phyloP scores from a whole-genome alignment of 441 rosid species.

The Metrosideros polymorpha region DNA sequence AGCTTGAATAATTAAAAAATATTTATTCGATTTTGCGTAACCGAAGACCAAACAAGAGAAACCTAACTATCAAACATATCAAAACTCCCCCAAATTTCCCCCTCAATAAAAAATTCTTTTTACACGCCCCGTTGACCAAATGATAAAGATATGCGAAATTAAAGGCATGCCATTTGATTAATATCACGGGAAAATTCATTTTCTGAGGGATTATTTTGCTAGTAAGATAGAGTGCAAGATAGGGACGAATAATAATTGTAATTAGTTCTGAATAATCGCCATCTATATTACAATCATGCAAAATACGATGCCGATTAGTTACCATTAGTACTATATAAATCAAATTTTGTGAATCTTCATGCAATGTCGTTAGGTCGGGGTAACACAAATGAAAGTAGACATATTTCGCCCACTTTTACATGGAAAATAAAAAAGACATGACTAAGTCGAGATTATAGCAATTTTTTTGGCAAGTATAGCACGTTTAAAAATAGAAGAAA shows the following conservation, averaged over 20 bases:
- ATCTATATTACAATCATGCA: background rate
- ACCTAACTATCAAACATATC: too few species aligned
- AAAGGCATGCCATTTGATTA: background rate
- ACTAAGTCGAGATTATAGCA: background rate
- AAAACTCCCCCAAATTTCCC: too few species aligned
- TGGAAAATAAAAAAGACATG: background rate
- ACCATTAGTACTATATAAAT: background rate
- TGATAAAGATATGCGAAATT: background rate
- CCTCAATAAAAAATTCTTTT: background rate
- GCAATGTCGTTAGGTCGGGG: background rate
- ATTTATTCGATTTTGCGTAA: background rate
- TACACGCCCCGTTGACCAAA: background rate
- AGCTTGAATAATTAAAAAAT: background rate
- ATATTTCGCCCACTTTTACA: rapidly evolving
- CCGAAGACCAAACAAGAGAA: background rate
- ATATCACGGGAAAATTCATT: background rate
- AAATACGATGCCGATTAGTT: too few species aligned
- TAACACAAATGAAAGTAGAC: too few species aligned
- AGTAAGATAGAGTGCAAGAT: background rate
- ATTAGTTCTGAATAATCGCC: background rate
- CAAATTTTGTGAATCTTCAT: background rate
- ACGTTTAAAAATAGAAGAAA: background rate
- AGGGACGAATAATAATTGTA: background rate
- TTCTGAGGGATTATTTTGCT: background rate
- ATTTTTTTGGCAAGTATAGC: background rate